A percentile compares a stretch with the other conserved stretches of the same genome.
phyloP scores from a whole-genome alignment of 495 filamentous ascomycete species.

The Neurospora africana region DNA sequence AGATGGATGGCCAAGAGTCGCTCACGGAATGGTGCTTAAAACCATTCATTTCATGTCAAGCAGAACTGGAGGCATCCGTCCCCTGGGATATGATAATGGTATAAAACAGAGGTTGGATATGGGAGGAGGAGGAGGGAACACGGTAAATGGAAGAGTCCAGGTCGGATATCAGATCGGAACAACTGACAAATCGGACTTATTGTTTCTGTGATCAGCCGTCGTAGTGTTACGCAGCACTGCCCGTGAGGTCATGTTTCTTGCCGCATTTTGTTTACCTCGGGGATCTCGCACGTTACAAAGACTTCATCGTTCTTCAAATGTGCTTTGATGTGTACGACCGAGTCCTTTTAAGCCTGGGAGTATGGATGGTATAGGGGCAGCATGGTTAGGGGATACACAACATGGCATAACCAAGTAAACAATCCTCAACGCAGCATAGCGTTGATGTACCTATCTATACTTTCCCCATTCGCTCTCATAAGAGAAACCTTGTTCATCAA shows the following conservation, averaged over 20 bases:
- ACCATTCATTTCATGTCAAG: background rate
- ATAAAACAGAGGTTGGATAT: background rate
- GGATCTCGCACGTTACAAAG: background rate
- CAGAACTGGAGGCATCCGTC: background rate
- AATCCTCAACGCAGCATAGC: background rate
- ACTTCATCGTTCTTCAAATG: background rate
- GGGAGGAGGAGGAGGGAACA: background rate
- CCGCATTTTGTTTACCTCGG: background rate
- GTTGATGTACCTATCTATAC: background rate
- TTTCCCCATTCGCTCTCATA: background rate
- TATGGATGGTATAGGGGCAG: background rate
- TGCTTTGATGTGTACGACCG: background rate
- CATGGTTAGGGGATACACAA: background rate
- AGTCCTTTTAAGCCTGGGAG: background rate
- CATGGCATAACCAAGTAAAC: background rate
- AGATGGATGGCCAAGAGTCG: background rate
- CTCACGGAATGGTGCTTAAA: background rate
- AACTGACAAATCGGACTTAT: background rate
- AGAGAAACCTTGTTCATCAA: background rate
- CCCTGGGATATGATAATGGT: background rate
- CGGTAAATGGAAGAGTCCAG: background rate
- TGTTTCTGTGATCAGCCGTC: background rate
- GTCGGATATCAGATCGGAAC: background rate
- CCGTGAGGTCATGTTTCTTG: background rate
- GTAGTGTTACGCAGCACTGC: background rate